A percentile compares a stretch with the other conserved stretches of the same genome.
Conservation (phyloP, 1,139 yeast species). For the Debaryomyces sp. region DNA sequence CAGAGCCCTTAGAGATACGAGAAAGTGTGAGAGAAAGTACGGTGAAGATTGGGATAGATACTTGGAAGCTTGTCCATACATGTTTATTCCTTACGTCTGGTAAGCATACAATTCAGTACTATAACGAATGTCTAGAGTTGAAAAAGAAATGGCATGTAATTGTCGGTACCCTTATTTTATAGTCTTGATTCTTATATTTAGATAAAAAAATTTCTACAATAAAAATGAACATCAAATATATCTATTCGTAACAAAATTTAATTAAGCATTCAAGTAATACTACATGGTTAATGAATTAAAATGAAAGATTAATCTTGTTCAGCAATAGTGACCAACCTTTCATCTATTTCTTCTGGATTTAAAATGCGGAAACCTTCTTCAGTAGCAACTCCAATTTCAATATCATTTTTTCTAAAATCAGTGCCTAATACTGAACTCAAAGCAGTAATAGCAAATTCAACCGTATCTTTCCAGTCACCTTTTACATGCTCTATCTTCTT, state of each 20-base stretch:
- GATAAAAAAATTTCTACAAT: background rate
- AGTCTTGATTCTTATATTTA: background rate
- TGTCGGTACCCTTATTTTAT: background rate
- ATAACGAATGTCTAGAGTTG: background rate
- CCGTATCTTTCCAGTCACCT: constrained; percentile 88
- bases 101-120: constrained; percentile 25
- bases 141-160: background rate
- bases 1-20: constrained; percentile 84
- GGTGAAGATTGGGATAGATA: constrained; percentile 94
- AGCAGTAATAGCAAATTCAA: constrained; percentile 85
- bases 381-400: constrained; percentile 90
- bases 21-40: constrained; percentile 82
- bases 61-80: constrained; percentile 84
- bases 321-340: constrained; percentile 89
- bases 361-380: constrained; percentile 69
- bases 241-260: constrained; percentile 6
- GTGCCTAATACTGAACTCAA: constrained; percentile 86
- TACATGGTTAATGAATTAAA: constrained; percentile 2
- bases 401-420: constrained; percentile 89
- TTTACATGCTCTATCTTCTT: constrained; percentile 73
- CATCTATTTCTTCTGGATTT: constrained; percentile 87
- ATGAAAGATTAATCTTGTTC: constrained; percentile 73
- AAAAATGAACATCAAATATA: background rate
- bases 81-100: constrained; percentile 85
- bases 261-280: constrained; percentile 1